phyloP scores from a whole-genome alignment of 2,329 filamentous ascomycete genomes.

The Fusarium sp. region DNA sequence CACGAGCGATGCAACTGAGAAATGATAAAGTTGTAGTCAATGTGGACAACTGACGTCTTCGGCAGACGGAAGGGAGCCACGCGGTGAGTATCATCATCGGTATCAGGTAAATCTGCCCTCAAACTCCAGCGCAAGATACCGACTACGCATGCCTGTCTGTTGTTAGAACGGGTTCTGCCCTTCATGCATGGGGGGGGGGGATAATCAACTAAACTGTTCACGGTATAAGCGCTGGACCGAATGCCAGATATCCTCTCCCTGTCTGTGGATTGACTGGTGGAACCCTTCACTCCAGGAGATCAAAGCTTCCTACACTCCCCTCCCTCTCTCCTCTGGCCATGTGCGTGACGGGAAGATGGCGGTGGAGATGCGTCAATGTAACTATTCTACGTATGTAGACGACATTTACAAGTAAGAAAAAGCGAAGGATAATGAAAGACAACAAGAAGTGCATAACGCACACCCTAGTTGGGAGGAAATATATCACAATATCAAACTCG shows the following conservation, averaged over 20 bases:
- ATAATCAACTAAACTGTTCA: slow-evolving; percentile 14
- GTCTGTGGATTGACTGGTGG: not conserved
- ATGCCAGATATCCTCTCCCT: slow-evolving; percentile 1
- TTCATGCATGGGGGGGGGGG: not conserved
- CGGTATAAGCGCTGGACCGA: slow-evolving; percentile 7
- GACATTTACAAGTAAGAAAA: not conserved
- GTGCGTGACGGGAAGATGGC: slow-evolving; percentile 27
- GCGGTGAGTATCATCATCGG: not conserved
- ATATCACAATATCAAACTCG: slow-evolving; percentile 7
- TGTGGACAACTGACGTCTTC: slow-evolving; percentile 25
- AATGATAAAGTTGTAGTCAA: slow-evolving; percentile 13
- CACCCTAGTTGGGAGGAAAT: slow-evolving; percentile 11
- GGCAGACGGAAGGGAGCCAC: not conserved
- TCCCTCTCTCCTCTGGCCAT: slow-evolving; percentile 9
- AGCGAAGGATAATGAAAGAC: not conserved
- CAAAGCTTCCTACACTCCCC: slow-evolving; percentile 14
- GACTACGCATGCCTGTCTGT: not conserved
- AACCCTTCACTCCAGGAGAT: too few relatives aligned
- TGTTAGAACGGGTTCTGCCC: not conserved
- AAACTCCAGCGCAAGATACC: not conserved
- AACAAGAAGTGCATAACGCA: not conserved
- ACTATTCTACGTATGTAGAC: slow-evolving; percentile 11
- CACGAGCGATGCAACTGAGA: slow-evolving; percentile 8
- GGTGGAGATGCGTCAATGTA: slow-evolving; percentile 21
- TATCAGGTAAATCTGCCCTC: slow-evolving; percentile 5